Evolutionary conservation across 139 green algal genomes (phyloP).

Genomic region (Asterochloris erici): DNA sequence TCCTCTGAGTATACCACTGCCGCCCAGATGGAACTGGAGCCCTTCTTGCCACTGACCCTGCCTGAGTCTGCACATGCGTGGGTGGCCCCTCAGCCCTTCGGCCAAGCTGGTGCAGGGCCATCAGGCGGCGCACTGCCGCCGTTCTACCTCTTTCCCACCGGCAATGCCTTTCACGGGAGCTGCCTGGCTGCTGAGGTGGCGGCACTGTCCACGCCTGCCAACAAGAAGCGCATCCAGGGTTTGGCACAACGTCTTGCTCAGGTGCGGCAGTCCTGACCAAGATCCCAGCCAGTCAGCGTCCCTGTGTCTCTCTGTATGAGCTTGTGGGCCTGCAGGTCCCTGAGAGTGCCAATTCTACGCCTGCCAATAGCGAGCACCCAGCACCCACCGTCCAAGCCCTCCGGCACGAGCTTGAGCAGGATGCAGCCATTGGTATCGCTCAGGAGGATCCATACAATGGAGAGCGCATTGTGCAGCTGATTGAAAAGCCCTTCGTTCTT

Average conservation of each 20-base stretch:
- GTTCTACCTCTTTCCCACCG: conserved; percentile 79
- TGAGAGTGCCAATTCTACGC: neutral
- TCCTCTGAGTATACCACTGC: too few species aligned
- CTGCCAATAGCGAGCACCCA: neutral
- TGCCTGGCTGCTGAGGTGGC: conserved; percentile 59
- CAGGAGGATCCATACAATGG: conserved; percentile 69
- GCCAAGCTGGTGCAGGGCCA: neutral
- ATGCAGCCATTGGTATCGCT: conserved; percentile 31
- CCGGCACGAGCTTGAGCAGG: conserved; percentile 36
- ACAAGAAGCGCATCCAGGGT: conserved; percentile 8
- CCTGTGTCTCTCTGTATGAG: neutral
- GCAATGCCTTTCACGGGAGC: conserved; percentile 58
- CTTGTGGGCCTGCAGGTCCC: conserved; percentile 19
- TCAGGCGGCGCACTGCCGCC: conserved; percentile 53
- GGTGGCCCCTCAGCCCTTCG: too few species aligned
- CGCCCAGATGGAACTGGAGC: too few species aligned
- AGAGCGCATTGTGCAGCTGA: conserved; percentile 42
- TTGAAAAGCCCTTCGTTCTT: conserved; percentile 35
- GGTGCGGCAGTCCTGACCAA: neutral
- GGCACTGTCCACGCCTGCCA: conserved; percentile 27
- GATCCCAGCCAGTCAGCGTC: neutral
- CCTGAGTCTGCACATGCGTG: too few species aligned
- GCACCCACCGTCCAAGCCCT: conserved; percentile 28
- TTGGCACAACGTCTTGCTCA: conserved; percentile 16
- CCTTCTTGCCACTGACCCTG: too few species aligned